phyloP scores from a whole-genome alignment of 805 yeast species.

The Nakazawaea peltata region DNA sequence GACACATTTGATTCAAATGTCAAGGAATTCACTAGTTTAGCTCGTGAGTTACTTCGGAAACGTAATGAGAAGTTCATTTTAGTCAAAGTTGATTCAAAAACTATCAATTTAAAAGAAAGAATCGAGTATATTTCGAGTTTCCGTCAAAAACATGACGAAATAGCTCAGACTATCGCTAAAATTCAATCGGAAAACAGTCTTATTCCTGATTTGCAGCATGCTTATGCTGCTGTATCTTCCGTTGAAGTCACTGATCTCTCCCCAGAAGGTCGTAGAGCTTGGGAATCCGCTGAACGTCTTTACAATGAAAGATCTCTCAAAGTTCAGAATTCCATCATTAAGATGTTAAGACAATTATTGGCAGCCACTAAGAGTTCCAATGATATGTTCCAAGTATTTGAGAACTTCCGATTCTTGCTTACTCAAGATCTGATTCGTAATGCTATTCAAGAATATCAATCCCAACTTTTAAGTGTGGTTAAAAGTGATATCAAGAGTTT shows the following conservation, averaged over 20 bases:
- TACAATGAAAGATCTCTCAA: conserved; percentile 35
- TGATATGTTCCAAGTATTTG: conserved; percentile 45
- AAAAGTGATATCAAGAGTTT: conserved; percentile 37
- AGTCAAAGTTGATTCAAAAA: conserved; percentile 46
- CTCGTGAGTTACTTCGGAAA: conserved; percentile 70
- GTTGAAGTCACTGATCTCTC: conserved; percentile 31
- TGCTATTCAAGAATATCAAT: conserved; percentile 55
- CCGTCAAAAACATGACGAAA: conserved; percentile 44
- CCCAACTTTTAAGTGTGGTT: conserved; percentile 37
- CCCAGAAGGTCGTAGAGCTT: conserved; percentile 26
- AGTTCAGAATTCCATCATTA: conserved; percentile 39
- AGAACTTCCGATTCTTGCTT: conserved; percentile 38
- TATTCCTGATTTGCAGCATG: conserved; percentile 25
- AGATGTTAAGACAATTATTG: conserved; percentile 29
- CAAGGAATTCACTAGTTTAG: conserved; percentile 54
- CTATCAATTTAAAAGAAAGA: conserved; percentile 31
- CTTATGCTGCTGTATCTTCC: conserved; percentile 31
- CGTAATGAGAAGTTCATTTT: conserved; percentile 64
- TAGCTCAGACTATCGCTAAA: conserved; percentile 27
- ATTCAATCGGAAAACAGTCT: neutral
- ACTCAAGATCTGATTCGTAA: conserved; percentile 45
- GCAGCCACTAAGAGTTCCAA: conserved; percentile 30
- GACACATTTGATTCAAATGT: conserved; percentile 50
- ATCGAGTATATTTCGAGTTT: conserved; percentile 35
- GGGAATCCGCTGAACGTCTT: conserved; percentile 31